A percentile compares a stretch with the other conserved stretches of the same genome.
Evolutionary conservation across 2,329 filamentous ascomycete genomes (phyloP).

Genomic region (Ascochyta lentis): DNA sequence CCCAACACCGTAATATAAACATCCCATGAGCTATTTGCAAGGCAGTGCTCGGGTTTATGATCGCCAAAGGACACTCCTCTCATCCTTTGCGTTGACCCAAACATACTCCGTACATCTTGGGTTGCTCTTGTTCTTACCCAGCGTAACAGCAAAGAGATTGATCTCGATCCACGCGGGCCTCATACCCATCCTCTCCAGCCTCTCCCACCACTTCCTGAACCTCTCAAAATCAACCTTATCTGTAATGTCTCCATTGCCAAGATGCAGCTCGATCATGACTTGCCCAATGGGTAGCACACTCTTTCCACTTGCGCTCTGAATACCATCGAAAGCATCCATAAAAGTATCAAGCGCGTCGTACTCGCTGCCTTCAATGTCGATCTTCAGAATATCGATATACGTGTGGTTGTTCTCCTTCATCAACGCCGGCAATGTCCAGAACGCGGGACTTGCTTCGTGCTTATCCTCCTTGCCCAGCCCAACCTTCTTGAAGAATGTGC

Average conservation of each 20-base stretch:
- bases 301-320: conserved; percentile 25
- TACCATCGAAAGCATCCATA: conserved; percentile 38
- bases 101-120: conserved; percentile 45
- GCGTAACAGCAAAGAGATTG: conserved; percentile 41
- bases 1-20: too few relatives aligned
- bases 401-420: conserved; percentile 44
- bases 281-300: conserved; percentile 41
- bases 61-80: conserved; percentile 37
- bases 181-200: conserved; percentile 45
- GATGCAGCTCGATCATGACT: conserved; percentile 45
- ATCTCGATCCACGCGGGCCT: conserved; percentile 45
- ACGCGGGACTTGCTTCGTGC: conserved; percentile 28
- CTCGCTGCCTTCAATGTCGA: conserved; percentile 44
- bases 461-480: conserved; percentile 38
- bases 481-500: conserved; percentile 41
- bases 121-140: conserved; percentile 34
- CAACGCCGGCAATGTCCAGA: conserved; percentile 37
- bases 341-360: conserved; percentile 40
- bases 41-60: too few relatives aligned
- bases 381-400: conserved; percentile 45
- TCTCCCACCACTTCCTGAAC: conserved; percentile 43
- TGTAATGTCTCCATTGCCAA: conserved; percentile 29
- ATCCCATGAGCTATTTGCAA: too few relatives aligned
- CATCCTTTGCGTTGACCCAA: conserved; percentile 42
- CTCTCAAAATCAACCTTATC: conserved; percentile 34